A percentile compares a stretch with the other conserved stretches of the same genome.
phyloP scores from a whole-genome alignment of 1,284 basidiomycete species.

The Peniophora sp. region DNA sequence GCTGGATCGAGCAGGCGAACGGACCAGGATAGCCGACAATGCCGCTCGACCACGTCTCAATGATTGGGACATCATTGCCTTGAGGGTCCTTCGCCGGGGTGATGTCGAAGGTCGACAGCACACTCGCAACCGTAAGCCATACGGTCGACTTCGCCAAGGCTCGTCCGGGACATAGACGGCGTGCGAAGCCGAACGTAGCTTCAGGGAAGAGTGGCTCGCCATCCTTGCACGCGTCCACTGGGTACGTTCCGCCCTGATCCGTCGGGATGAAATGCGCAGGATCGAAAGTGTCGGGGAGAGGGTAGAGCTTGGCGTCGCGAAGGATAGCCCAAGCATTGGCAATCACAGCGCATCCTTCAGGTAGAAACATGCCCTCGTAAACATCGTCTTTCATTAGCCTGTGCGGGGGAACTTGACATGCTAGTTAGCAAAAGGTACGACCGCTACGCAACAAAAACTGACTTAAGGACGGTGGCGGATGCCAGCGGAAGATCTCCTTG shows the following conservation, averaged over 20 bases:
- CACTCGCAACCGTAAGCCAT: slow-evolving; percentile 12
- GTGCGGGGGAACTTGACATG: slow-evolving; percentile 23
- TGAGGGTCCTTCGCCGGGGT: slow-evolving; percentile 6
- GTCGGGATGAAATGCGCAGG: neutral
- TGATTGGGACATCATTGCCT: slow-evolving; percentile 6
- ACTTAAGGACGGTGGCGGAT: slow-evolving; percentile 9
- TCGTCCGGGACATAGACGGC: slow-evolving; percentile 1
- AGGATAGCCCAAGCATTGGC: slow-evolving; percentile 16
- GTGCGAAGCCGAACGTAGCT: neutral
- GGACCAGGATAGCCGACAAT: slow-evolving; percentile 6
- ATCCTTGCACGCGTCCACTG: neutral
- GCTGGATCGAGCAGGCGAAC: neutral
- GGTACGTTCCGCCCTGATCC: neutral
- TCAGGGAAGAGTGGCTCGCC: neutral
- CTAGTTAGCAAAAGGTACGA: neutral
- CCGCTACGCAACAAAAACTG: neutral
- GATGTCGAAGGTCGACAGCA: slow-evolving; percentile 14
- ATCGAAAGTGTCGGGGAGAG: neutral
- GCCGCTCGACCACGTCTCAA: slow-evolving; percentile 6
- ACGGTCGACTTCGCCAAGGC: slow-evolving; percentile 15
- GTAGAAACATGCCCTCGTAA: slow-evolving; percentile 28
- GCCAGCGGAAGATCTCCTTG: slow-evolving; percentile 13
- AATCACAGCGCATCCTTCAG: slow-evolving; percentile 25
- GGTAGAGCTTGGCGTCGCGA: neutral
- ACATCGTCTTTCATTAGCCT: slow-evolving; percentile 22